Evolutionary conservation across 108 stramenopile species (phyloP), one percentile per base, ranked within the genome.

Genomic region (Parmales sp.): DNA sequence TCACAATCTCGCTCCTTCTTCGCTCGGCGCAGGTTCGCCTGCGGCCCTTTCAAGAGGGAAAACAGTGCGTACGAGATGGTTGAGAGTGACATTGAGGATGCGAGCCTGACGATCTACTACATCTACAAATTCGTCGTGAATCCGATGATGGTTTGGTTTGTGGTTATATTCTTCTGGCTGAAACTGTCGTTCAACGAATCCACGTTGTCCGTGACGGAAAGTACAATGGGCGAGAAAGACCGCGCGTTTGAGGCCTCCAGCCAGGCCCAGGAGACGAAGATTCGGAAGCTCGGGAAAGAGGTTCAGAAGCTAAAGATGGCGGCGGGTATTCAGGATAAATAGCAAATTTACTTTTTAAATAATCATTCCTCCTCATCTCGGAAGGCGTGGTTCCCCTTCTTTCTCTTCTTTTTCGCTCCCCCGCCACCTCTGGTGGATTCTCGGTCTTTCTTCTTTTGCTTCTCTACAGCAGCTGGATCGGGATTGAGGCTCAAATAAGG

Each of bases 301-400:
- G 23, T 48, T 13, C 19, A 48, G 3, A 48, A 48, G 46, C 4
- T 48, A 23, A 23, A 48, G 46, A n/a, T 48, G 8, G 46, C 46
- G 4, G 46, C 46, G 8, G n/a, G n/a, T n/a, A n/a, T n/a, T n/a
- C n/a, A n/a, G n/a, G n/a, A n/a, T n/a, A n/a, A n/a, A n/a, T n/a
- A n/a, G n/a, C n/a, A n/a, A n/a, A n/a, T n/a, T n/a, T n/a, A n/a
- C n/a, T n/a, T n/a, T n/a, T n/a, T n/a, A n/a, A n/a, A n/a, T n/a
- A n/a, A n/a, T n/a, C n/a, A n/a, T n/a, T 75, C 85, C 76, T 91
- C 88, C 31, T 77, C 77, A 74, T 91, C 90, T 28, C 88, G 83
- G 69, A 80, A 91, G 20, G 88, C 86, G 0, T 74, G 74, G 69
- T 76, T 87, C 67, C 46, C 46, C 46, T 48, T 48, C 46, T 48